Percentiles rank a stretch among this genome's conserved stretches.
Conservation (phyloP, 768 basidiomycete species). For the Naganishia friedmannii region DNA sequence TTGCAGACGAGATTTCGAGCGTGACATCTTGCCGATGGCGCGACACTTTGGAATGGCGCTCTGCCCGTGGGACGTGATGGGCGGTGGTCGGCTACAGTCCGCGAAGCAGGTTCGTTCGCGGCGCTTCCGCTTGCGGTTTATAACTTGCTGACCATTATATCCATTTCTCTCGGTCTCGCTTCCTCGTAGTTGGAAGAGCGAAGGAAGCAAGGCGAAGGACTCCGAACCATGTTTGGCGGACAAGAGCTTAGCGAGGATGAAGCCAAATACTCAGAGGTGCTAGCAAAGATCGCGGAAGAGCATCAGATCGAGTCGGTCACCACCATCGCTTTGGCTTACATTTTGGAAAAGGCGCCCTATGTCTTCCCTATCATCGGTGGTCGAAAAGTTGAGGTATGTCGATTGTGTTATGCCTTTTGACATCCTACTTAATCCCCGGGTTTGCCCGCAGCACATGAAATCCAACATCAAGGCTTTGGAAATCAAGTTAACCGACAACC, state of each 20-base stretch:
- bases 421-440: not conserved
- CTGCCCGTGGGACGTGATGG: conserved; percentile 34
- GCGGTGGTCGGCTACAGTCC: conserved; percentile 32
- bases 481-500: conserved; percentile 36
- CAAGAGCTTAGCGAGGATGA: not conserved
- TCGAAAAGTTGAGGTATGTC: conserved; percentile 22
- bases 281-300: conserved; percentile 14
- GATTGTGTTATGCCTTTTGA: not conserved
- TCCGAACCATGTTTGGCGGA: conserved; percentile 5
- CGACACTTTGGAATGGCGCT: conserved; percentile 45
- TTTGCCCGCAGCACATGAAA: conserved; percentile 35
- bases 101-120: conserved; percentile 26
- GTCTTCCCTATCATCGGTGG: conserved; percentile 28
- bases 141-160: too few relatives aligned
- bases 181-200: conserved; percentile 11
- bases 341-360: conserved; percentile 24
- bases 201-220: conserved; percentile 1
- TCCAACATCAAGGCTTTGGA: conserved; percentile 35
- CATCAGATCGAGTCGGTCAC: not conserved
- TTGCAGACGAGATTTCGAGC: conserved; percentile 53
- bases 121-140: too few relatives aligned
- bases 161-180: too few relatives aligned
- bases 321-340: conserved; percentile 25
- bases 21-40: conserved; percentile 55
- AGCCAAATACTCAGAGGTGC: conserved; percentile 19